Evolutionary conservation across 23 red algal genomes (phyloP), one percentile per base, ranked within the genome.

Genomic region (Chondrus crispus): DNA sequence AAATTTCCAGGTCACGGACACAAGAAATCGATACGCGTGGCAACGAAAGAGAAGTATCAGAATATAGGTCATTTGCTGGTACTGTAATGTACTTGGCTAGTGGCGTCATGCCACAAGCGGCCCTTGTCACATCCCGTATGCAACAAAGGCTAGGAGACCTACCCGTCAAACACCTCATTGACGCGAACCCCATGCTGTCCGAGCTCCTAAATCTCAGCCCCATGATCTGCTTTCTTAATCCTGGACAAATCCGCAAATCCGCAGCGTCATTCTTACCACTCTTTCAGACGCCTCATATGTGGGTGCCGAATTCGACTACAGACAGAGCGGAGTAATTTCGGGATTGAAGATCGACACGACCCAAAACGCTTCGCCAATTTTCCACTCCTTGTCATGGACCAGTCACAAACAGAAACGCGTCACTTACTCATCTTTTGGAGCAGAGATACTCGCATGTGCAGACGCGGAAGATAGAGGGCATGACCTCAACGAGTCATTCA

Each of bases 21-120:
- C 52, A 82, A 82, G 45, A 82, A 57, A 10, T 50, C 5, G n/a
- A 35, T 12, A 24, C 42, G 0, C 12, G 26, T 20, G 58, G 36
- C 3, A 51, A 58, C 3, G 2, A 74, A 36, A 63, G 55, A 13
- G 83, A 87, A 50, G 51, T 30, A 30, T 36, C 44, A n/a, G 2
- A 74, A 73, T 87, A 73, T 26, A 51, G 60, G 7, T 74, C 63
- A 12, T 16, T 87, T 8, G 83, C 83, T 16, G 83, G 83, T 38
- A 53, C 63, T 14, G 36, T 87, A 20, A 44, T 87, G 35, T 74
- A 87, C 60, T 36, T 74, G 12, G 62, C 62, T 72, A 49, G 37
- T 10, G 63, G 50, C 0, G 63, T 1, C 4, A 24, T 87, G 4
- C 83, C 68, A 4, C 83, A 87, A 30, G 62, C 64, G 24, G 70